phyloP scores from a whole-genome alignment of 768 basidiomycete species.

The Leccinum broughii region DNA sequence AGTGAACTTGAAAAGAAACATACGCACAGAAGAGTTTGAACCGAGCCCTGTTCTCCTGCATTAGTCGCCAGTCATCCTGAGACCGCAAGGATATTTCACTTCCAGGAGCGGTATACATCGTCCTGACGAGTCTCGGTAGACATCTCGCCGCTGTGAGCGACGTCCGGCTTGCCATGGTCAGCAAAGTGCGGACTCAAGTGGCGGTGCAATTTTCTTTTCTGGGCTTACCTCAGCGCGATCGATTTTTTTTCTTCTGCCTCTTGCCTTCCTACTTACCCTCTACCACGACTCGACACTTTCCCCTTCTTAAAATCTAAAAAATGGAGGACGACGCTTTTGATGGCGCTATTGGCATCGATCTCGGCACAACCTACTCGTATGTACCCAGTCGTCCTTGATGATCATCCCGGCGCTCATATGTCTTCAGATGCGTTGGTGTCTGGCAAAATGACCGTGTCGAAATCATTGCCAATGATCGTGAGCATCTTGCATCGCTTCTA shows the following conservation, averaged over 20 bases:
- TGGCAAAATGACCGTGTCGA: constrained; percentile 99
- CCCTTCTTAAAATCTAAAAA: constrained; percentile 43
- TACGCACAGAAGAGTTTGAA: constrained; percentile 54
- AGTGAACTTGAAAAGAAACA: constrained; percentile 19
- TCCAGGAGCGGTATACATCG: constrained; percentile 33
- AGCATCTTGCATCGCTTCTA: constrained; percentile 33
- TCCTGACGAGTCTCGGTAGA: constrained; percentile 23
- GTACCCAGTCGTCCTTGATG: constrained; percentile 27
- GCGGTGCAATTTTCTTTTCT: constrained; percentile 34
- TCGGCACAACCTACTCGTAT: constrained; percentile 96
- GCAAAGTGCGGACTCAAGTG: constrained; percentile 17
- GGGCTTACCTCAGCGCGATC: constrained; percentile 57
- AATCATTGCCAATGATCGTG: constrained; percentile 97
- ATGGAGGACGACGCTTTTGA: constrained; percentile 89
- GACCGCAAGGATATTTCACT: constrained; percentile 40
- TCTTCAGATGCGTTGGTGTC: constrained; percentile 89
- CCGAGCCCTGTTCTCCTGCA: constrained; percentile 60
- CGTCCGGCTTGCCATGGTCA: constrained; percentile 30
- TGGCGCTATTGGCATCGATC: constrained; percentile 96
- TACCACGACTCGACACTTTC: constrained; percentile 37
- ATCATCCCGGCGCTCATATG: constrained; percentile 25
- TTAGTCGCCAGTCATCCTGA: constrained; percentile 62
- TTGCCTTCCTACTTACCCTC: constrained; percentile 20
- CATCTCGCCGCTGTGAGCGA: constrained; percentile 27
- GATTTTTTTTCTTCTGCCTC: constrained; percentile 38